phyloP scores from a whole-genome alignment of 257 asterid species.

The Lycium ferocissimum region DNA sequence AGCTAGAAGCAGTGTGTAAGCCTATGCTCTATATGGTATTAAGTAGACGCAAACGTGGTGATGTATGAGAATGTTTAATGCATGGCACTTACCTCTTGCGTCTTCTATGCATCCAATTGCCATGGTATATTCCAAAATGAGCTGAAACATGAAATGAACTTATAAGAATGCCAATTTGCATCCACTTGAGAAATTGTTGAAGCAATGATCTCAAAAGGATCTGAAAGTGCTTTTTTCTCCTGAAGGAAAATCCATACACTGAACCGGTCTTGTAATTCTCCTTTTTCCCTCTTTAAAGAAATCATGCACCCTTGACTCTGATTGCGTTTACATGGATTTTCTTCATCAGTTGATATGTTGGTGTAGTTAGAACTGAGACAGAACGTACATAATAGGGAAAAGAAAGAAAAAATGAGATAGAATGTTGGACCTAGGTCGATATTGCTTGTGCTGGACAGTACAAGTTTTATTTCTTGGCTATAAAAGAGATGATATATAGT shows the following conservation, averaged over 20 bases:
- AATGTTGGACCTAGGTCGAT: background rate
- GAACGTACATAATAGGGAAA: background rate
- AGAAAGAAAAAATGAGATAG: background rate
- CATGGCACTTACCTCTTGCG: background rate
- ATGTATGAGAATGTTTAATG: background rate
- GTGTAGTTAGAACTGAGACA: background rate
- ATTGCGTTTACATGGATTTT: background rate
- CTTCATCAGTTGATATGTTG: background rate
- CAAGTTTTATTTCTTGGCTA: background rate
- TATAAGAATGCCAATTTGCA: background rate
- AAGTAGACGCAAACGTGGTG: background rate
- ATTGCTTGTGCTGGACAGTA: background rate
- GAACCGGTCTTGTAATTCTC: conserved; percentile 3
- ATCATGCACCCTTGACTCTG: background rate
- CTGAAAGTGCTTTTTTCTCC: background rate
- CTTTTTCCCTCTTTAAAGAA: background rate
- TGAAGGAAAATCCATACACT: background rate
- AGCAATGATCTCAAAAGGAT: conserved; percentile 10
- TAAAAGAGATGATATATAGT: background rate
- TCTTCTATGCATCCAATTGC: conserved; percentile 9
- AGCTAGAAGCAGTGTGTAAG: background rate
- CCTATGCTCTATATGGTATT: conserved; percentile 1
- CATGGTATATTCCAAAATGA: conserved; percentile 6
- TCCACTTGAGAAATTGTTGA: conserved; percentile 1
- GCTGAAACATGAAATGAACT: conserved; percentile 18